phyloP scores from a whole-genome alignment of 441 rosid genomes.

The Corymbia citriodora region DNA sequence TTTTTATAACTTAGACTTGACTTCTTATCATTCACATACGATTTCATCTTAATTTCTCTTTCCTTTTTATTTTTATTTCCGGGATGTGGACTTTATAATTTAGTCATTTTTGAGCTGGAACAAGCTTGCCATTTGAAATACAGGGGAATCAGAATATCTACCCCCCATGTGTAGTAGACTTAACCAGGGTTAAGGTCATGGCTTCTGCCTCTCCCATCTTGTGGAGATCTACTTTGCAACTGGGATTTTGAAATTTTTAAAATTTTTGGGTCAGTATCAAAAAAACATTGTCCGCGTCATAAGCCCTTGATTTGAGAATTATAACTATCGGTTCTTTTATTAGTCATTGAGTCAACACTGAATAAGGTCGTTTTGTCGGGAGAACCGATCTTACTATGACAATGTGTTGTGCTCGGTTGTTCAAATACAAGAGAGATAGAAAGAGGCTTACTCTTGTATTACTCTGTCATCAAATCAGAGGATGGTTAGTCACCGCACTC shows the following conservation, averaged over 20 bases:
- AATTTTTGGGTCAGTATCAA: neutral
- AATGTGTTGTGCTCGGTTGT: neutral
- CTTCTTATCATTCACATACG: neutral
- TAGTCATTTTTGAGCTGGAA: neutral
- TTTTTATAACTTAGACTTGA: neutral
- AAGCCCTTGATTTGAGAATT: neutral
- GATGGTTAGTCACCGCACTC: neutral
- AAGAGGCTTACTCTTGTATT: neutral
- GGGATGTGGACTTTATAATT: neutral
- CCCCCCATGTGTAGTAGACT: neutral
- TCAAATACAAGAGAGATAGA: neutral
- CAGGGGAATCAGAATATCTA: neutral
- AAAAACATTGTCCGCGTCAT: neutral
- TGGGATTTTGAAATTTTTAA: neutral
- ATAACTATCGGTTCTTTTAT: neutral
- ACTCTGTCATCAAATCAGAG: neutral
- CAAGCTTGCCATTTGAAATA: neutral
- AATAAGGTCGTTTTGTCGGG: neutral
- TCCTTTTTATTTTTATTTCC: neutral
- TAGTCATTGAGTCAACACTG: neutral
- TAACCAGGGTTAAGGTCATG: neutral
- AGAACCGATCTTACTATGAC: neutral
- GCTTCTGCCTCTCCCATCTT: neutral
- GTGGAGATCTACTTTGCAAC: neutral
- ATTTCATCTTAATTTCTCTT: neutral